Percentiles rank a stretch among this genome's conserved stretches.
These are phyloP conservation scores for Mimosa pudica DNA, from an alignment of 306 rosid species.

Conservation along the genomic window DNA sequence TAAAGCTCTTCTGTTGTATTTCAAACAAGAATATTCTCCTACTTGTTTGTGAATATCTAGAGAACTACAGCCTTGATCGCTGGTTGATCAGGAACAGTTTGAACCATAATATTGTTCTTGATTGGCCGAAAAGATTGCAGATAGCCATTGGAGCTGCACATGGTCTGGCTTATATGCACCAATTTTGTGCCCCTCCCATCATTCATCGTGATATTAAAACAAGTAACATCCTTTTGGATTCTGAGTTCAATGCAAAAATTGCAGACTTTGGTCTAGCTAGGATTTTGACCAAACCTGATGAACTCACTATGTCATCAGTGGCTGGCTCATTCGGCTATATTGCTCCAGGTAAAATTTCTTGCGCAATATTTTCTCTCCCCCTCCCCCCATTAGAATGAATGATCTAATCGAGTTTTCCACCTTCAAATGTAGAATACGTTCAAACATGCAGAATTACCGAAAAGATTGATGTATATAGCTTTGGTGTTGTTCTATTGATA, in stretches of 20 bases:
- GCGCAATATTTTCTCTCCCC: too few species aligned
- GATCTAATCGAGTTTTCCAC: background rate
- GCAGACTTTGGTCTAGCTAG: conserved; percentile 88
- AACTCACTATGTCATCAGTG: conserved; percentile 67
- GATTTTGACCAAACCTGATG: conserved; percentile 65
- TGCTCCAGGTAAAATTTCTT: conserved; percentile 72
- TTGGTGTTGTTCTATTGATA: conserved; percentile 59
- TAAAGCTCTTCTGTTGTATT: too few species aligned
- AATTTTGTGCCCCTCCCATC: conserved; percentile 61
- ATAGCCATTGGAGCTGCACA: too few species aligned
- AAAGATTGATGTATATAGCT: conserved; percentile 60
- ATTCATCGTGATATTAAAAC: conserved; percentile 81
- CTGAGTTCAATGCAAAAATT: conserved; percentile 73
- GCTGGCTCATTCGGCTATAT: conserved; percentile 88
- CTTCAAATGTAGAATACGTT: conserved; percentile 46
- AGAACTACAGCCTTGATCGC: too few species aligned
- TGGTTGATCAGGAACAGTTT: conserved; percentile 54
- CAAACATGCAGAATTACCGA: conserved; percentile 49
- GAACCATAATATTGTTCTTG: conserved; percentile 30
- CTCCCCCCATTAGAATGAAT: background rate
- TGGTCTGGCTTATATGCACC: conserved; percentile 25
- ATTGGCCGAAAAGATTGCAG: too few species aligned
- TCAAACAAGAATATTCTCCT: too few species aligned
- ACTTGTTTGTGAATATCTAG: too few species aligned
- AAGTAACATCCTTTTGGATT: conserved; percentile 78